A percentile compares a stretch with the other conserved stretches of the same genome.
Conservation (phyloP, 345 rosid species). For the Geranium brycei region DNA sequence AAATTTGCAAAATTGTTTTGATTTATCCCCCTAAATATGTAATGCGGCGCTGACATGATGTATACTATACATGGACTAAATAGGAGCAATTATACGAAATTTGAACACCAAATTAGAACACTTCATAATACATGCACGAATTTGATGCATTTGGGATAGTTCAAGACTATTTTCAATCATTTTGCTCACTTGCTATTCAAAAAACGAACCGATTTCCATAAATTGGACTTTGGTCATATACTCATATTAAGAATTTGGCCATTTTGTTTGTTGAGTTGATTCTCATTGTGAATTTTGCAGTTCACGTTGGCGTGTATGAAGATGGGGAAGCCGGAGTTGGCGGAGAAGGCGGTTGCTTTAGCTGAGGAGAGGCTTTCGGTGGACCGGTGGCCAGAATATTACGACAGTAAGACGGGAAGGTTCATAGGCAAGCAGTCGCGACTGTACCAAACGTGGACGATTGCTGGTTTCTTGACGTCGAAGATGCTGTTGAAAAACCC, state of each 20-base stretch:
- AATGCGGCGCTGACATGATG: too few relatives aligned
- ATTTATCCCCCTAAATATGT: too few relatives aligned
- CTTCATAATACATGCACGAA: too few relatives aligned
- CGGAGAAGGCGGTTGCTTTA: conserved; percentile 52
- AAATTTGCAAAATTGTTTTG: too few relatives aligned
- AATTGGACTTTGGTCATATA: background rate
- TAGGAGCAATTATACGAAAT: too few relatives aligned
- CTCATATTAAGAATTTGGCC: background rate
- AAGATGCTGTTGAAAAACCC: conserved; percentile 85
- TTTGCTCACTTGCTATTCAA: too few relatives aligned
- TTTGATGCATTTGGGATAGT: background rate
- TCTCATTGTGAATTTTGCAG: conserved; percentile 20
- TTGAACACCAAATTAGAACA: too few relatives aligned
- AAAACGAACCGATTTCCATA: background rate
- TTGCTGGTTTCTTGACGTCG: conserved; percentile 67
- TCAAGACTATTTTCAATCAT: too few relatives aligned
- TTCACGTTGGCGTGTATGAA: conserved; percentile 86
- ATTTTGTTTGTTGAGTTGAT: background rate
- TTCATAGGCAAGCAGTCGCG: conserved; percentile 77
- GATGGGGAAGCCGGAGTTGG: conserved; percentile 68
- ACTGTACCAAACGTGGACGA: conserved; percentile 74
- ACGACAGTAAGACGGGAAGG: conserved; percentile 63
- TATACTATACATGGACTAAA: too few relatives aligned
- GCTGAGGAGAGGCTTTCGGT: conserved; percentile 58
- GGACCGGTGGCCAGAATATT: conserved; percentile 88